Evolutionary conservation across 352 stramenopile species (phyloP).

Genomic region (Pythium guiyangense): DNA sequence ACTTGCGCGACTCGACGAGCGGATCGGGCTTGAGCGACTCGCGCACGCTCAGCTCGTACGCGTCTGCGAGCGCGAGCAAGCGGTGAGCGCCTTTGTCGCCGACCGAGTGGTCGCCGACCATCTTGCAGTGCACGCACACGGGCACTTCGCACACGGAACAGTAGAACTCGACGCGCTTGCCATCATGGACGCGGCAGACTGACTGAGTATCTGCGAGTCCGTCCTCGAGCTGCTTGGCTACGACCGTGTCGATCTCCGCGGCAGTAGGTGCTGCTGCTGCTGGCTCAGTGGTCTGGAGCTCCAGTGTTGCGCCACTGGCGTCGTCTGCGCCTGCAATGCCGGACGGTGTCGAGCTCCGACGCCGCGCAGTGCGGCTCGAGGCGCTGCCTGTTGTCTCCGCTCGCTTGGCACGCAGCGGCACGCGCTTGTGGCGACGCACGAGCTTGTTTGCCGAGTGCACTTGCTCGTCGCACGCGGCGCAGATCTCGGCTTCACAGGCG

Average conservation of each 20-base stretch:
- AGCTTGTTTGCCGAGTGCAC: conserved; percentile 83
- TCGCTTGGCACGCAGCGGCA: conserved; percentile 16
- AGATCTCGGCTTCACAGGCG: conserved; percentile 68
- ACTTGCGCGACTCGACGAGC: conserved; percentile 59
- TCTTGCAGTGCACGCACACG: conserved; percentile 80
- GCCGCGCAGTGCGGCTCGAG: conserved; percentile 15
- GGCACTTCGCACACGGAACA: conserved; percentile 53
- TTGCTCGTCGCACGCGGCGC: conserved; percentile 53
- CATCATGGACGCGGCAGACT: conserved; percentile 37
- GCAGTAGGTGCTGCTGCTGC: too few species aligned
- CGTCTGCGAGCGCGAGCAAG: conserved; percentile 52
- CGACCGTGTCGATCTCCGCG: conserved; percentile 22
- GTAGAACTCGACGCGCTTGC: conserved; percentile 75
- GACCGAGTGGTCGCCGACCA: conserved; percentile 72
- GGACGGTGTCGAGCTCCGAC: conserved; percentile 30
- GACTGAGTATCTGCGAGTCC: conserved; percentile 23
- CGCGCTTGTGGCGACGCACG: conserved; percentile 60
- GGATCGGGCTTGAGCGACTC: conserved; percentile 63
- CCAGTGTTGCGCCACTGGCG: not conserved
- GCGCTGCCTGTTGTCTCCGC: not conserved
- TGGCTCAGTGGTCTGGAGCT: not conserved
- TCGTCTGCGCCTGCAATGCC: conserved; percentile 4
- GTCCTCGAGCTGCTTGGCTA: conserved; percentile 49
- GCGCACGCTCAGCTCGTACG: conserved; percentile 59
- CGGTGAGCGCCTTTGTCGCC: conserved; percentile 75